Evolutionary conservation across 139 green algal genomes (phyloP).

Genomic region (Micractinium conductrix): DNA sequence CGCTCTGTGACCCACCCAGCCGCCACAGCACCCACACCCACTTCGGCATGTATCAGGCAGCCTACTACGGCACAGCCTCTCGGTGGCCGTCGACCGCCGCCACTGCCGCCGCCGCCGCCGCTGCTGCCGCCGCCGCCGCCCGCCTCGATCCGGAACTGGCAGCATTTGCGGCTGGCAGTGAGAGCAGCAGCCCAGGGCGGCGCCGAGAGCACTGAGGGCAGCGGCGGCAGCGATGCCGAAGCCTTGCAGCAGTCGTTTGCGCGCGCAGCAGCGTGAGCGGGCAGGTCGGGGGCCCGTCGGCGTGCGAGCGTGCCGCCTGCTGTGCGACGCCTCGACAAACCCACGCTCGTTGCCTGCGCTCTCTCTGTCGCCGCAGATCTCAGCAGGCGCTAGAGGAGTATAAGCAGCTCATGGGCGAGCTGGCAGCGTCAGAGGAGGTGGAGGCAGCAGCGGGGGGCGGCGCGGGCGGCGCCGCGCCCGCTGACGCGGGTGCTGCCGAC

Average conservation of each 20-base stretch:
- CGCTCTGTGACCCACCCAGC: too few species aligned
- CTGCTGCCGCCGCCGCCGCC: neutral
- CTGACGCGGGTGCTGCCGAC: neutral
- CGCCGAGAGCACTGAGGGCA: neutral
- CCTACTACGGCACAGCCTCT: too few species aligned
- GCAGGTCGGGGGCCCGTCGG: neutral
- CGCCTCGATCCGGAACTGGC: too few species aligned
- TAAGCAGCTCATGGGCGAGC: slow-evolving; percentile 24
- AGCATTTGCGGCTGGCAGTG: neutral
- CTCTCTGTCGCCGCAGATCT: too few species aligned
- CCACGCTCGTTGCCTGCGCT: neutral
- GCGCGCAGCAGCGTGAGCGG: slow-evolving; percentile 6
- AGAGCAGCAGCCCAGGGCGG: neutral
- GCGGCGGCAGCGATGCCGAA: neutral
- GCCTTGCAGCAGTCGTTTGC: neutral
- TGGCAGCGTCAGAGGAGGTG: neutral
- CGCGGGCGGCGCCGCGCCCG: neutral
- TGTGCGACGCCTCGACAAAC: neutral
- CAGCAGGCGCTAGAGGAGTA: slow-evolving; percentile 36
- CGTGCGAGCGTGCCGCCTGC: neutral
- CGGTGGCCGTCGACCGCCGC: too few species aligned
- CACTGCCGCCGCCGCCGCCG: neutral
- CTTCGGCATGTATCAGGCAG: too few species aligned
- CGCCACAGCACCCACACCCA: too few species aligned
- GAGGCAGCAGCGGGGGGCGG: neutral